phyloP scores from a whole-genome alignment of 2,329 filamentous ascomycete species.

The Colletotrichum plurivorum region DNA sequence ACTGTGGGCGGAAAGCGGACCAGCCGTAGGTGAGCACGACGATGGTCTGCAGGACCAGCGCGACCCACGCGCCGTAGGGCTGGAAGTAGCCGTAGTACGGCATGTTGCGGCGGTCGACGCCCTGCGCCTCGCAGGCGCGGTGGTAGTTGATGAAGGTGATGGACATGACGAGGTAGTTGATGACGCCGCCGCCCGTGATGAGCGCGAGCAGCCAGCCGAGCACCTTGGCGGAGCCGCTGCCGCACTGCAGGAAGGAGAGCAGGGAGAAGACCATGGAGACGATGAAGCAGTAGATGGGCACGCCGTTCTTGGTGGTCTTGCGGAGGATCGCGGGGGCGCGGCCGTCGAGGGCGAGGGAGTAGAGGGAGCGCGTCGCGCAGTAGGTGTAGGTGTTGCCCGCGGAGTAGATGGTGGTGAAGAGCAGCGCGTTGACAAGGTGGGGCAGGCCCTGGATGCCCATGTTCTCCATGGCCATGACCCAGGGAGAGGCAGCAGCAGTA shows the following conservation, averaged over 20 bases:
- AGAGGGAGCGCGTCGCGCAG: conserved; percentile 69
- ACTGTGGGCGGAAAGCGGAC: conserved; percentile 72
- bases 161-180: conserved; percentile 40
- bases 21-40: conserved; percentile 76
- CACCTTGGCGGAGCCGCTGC: conserved; percentile 71
- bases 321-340: conserved; percentile 60
- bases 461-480: conserved; percentile 75
- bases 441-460: conserved; percentile 73
- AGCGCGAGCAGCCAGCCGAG: conserved; percentile 78
- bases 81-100: conserved; percentile 79
- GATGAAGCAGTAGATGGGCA: conserved; percentile 41
- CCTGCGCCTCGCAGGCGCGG: conserved; percentile 67
- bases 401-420: conserved; percentile 72
- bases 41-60: conserved; percentile 69
- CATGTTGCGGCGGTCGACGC: conserved; percentile 68
- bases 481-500: conserved; percentile 63
- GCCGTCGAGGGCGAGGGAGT: conserved; percentile 66
- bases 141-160: conserved; percentile 77
- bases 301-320: conserved; percentile 54
- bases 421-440: conserved; percentile 74
- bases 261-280: conserved; percentile 29
- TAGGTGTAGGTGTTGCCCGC: conserved; percentile 71
- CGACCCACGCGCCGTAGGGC: conserved; percentile 71
- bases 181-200: conserved; percentile 63
- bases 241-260: conserved; percentile 39